Evolutionary conservation across 345 rosid genomes (phyloP), one percentile per base, ranked within the genome.

Genomic region (Corchorus capsularis): DNA sequence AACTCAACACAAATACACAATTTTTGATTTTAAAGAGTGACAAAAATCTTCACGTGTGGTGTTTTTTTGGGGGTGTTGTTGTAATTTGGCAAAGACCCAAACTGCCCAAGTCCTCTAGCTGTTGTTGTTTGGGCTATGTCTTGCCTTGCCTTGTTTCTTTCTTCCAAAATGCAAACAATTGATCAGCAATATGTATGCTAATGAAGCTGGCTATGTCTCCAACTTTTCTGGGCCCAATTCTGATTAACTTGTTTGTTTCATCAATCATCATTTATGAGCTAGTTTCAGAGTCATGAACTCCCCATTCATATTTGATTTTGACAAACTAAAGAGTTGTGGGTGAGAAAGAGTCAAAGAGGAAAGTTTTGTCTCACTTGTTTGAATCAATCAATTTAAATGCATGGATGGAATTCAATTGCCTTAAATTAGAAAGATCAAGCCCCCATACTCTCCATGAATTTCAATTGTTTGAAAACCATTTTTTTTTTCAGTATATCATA

Each of bases 11-110:
- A 57, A 56, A 2, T 35, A 34, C 10, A 43, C 10, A 57, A 56
- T 0, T 35, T 70, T 35, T 50, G 22, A 39, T 39, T 27, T 39
- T 47, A 13, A 27, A 5, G 57, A 41, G 66, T 32, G 71, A 35
- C 65, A 73, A 73, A 27, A 13, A 65, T 4, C 27, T 74, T 53
- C 81, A 69, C 72, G 45, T 63, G 76, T 55, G 34, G 22, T 55
- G 71, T 10, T 32, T 35, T 27, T 27, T 27, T 27, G 27, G 27
- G 19, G 35, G 52, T 47, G 19, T 20, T 17, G 32, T 68, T 13
- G 3, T 55, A 19, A 19, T 3, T 56, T 13, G 9, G 32, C 61
- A 60, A 27, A 20, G 67, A 39, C 34, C 67, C 17, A 47, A 61
- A 27, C 11, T 27, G 19, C 37, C 53, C 53, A 64, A 64, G 4